Base-by-base conservation (phyloP, 2,329 filamentous ascomycete species). In the Diaporthe caulivora region DNA sequence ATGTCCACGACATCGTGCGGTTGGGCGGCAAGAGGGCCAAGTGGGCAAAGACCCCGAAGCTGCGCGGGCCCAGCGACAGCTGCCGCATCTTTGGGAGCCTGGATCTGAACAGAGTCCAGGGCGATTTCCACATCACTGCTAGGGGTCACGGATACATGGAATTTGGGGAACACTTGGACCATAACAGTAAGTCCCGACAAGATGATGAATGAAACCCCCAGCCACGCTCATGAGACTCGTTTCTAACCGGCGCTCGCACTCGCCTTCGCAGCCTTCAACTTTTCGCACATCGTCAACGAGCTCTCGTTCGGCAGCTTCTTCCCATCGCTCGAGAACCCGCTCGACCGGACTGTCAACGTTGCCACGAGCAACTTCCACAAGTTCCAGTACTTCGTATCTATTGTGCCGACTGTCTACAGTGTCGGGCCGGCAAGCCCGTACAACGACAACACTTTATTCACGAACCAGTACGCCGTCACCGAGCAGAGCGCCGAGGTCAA, bases 251-350 rank as follows among this genome's bases (percentile, higher is more conserved):
- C 29, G 1, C 15, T 42, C 9, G 11, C 42, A 47, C n/a, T 7
- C 78, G 11, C 42, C 42, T 21, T 7, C 78, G 8, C 78, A 96
- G 94, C 88, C 29, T 98, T 99, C 89, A 98, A 99, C 88, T 99
- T 99, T 88, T 96, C 95, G 42, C 97, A 99, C 86, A 92, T 98
- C 82, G 91, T 99, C 86, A 95, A 94, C 79, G 97, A 99, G 83
- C 91, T 99, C 78, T 98, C 95, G 73, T 99, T 98, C 83, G 97
- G 97, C 5, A 93, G 95, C n/a, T 98, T 95, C 86, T 98, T 98
- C 85, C 96, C 97, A 1, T 94, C 93, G 34, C 92, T 99, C 71
- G 90, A 93, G 79, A 99, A 99, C 85, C 97, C 97, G 0, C 94
- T 99, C 79, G 97, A 98, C 85, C 92, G 93, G 77, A 98, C 97